These are phyloP conservation scores for Russula brevipes DNA, from an alignment of 768 basidiomycete species.

Conservation along the genomic window DNA sequence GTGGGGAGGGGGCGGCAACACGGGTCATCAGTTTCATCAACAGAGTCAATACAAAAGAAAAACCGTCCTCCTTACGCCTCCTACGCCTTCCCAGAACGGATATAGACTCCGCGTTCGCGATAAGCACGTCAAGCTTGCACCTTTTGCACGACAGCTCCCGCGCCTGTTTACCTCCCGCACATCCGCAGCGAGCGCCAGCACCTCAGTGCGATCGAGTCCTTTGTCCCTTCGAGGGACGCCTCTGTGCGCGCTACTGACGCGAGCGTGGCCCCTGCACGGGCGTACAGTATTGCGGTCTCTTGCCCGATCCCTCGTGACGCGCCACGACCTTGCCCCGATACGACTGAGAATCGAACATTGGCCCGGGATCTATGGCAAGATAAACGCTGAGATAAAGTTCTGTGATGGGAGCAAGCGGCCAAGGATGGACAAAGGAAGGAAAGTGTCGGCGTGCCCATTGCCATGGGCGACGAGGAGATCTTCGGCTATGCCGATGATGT, in stretches of 20 bases:
- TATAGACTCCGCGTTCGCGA: slow-evolving; percentile 7
- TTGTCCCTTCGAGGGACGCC: slow-evolving; percentile 1
- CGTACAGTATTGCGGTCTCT: slow-evolving; percentile 5
- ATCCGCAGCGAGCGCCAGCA: slow-evolving; percentile 1
- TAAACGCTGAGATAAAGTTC: not conserved
- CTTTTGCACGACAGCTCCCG: not conserved
- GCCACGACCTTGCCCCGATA: slow-evolving; percentile 9
- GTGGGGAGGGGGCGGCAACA: too few relatives aligned
- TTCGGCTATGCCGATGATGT: not conserved
- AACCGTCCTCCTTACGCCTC: too few relatives aligned
- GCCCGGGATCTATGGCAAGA: not conserved
- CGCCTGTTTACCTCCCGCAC: not conserved
- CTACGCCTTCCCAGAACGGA: not conserved
- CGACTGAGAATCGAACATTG: not conserved
- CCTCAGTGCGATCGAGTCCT: not conserved
- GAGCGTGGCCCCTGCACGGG: slow-evolving; percentile 5
- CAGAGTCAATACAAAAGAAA: too few relatives aligned
- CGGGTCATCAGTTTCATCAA: too few relatives aligned
- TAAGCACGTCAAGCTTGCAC: slow-evolving; percentile 8
- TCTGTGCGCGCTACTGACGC: not conserved
- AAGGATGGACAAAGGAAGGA: too few relatives aligned
- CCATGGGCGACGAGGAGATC: slow-evolving; percentile 9
- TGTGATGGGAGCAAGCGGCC: too few relatives aligned
- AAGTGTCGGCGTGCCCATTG: not conserved
- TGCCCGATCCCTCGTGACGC: slow-evolving; percentile 17